phyloP scores from a whole-genome alignment of 768 basidiomycete species.

The Gelatoporia subvermispora region DNA sequence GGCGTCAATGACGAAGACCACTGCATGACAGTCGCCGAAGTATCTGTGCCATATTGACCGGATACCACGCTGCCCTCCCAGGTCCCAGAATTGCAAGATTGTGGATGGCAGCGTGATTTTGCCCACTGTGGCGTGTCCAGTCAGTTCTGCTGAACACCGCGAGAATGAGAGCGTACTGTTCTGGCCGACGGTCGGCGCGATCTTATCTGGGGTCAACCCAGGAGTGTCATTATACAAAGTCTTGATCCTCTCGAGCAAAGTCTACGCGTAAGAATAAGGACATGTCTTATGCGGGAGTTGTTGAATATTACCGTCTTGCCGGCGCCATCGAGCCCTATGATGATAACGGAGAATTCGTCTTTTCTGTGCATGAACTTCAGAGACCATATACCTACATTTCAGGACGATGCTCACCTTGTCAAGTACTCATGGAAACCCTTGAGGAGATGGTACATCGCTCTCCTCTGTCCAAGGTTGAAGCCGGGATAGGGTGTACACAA shows the following conservation, averaged over 20 bases:
- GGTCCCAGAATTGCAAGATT: conserved; percentile 94
- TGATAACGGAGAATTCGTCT: conserved; percentile 91
- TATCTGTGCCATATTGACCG: conserved; percentile 92
- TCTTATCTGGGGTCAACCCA: conserved; percentile 87
- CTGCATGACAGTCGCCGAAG: conserved; percentile 95
- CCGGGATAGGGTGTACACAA: conserved; percentile 5
- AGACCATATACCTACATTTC: not conserved
- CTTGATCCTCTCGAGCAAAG: conserved; percentile 90
- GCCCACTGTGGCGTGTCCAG: conserved; percentile 53
- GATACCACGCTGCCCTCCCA: conserved; percentile 93
- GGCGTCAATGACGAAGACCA: conserved; percentile 93
- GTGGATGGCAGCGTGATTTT: conserved; percentile 91
- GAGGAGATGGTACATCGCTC: conserved; percentile 86
- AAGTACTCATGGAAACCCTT: conserved; percentile 89
- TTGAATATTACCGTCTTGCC: conserved; percentile 71
- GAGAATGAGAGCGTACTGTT: conserved; percentile 63
- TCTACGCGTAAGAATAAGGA: conserved; percentile 37
- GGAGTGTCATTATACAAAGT: conserved; percentile 84
- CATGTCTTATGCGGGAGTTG: not conserved
- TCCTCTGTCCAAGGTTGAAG: conserved; percentile 8
- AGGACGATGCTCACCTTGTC: conserved; percentile 51
- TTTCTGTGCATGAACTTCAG: conserved; percentile 40
- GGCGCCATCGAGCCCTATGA: conserved; percentile 88
- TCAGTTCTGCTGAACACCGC: not conserved
- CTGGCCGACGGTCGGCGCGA: conserved; percentile 94